Percentiles rank a stretch among this genome's conserved stretches.
phyloP scores from a whole-genome alignment of 176 grass and related monocot genomes.

The Ensete ventricosum region DNA sequence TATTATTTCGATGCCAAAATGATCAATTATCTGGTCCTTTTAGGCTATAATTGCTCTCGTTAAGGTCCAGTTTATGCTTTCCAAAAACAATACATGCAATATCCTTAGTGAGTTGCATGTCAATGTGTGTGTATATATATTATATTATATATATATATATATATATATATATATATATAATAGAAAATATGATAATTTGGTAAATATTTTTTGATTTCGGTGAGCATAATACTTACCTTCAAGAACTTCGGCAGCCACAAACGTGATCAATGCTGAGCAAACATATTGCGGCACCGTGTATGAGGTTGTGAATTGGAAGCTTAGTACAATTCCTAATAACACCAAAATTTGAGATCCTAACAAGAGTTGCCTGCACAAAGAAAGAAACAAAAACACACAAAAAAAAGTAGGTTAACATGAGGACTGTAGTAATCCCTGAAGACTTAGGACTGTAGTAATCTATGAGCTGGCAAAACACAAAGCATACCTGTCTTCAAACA shows the following conservation, averaged over 20 bases:
- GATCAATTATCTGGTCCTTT: too few species aligned
- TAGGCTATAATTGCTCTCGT: neutral
- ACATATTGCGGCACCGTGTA: constrained; percentile 15
- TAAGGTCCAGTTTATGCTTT: neutral
- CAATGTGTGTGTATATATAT: neutral
- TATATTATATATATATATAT: neutral
- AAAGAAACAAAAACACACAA: neutral
- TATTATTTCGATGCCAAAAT: neutral
- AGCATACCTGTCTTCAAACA: constrained; percentile 94
- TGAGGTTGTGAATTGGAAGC: constrained; percentile 3
- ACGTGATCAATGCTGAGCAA: constrained; percentile 7
- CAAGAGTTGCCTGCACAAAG: constrained; percentile 11
- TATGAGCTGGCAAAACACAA: neutral
- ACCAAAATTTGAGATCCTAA: constrained; percentile 14
- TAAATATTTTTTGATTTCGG: neutral
- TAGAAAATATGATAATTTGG: neutral
- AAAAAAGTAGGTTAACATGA: too few species aligned
- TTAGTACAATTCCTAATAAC: constrained; percentile 3
- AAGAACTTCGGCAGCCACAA: constrained; percentile 14
- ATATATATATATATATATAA: neutral
- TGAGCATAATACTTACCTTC: constrained; percentile 3
- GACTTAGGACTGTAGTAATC: neutral
- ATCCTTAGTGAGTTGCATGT: too few species aligned
- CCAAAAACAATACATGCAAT: too few species aligned
- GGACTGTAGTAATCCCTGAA: too few species aligned